These are phyloP conservation scores for Stagonosporopsis tanaceti DNA, from an alignment of 2,329 filamentous ascomycete species.

Conservation along the genomic window DNA sequence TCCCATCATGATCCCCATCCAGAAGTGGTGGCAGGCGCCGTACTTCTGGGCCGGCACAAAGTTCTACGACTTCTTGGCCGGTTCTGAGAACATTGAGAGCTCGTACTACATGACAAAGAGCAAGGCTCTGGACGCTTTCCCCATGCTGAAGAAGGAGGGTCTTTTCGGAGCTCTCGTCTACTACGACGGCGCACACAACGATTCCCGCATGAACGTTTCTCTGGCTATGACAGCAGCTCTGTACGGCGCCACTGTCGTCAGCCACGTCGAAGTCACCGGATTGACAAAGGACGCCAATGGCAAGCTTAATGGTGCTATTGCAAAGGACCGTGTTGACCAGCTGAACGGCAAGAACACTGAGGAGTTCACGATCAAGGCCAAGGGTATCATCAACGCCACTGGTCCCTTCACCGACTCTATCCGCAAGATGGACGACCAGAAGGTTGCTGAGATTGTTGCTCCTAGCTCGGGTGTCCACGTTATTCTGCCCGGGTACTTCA, in stretches of 20 bases:
- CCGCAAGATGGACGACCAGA: conserved; percentile 81
- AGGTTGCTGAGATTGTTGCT: conserved; percentile 78
- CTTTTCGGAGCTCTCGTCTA: conserved; percentile 85
- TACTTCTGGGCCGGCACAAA: conserved; percentile 83
- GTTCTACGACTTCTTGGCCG: conserved; percentile 84
- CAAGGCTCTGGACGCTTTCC: conserved; percentile 86
- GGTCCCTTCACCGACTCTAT: conserved; percentile 88
- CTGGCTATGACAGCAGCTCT: conserved; percentile 88
- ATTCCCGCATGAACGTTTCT: conserved; percentile 91
- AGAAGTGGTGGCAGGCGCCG: conserved; percentile 84
- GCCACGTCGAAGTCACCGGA: conserved; percentile 81
- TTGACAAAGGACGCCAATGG: conserved; percentile 78
- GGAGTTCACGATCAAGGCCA: conserved; percentile 76
- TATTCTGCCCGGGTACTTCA: conserved; percentile 86
- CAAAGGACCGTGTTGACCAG: conserved; percentile 74
- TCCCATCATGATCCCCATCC: conserved; percentile 82
- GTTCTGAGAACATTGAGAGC: conserved; percentile 85
- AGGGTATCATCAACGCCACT: conserved; percentile 86
- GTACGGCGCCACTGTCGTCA: conserved; percentile 82
- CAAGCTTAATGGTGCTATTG: conserved; percentile 74
- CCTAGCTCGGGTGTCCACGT: conserved; percentile 87
- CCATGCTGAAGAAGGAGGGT: conserved; percentile 83
- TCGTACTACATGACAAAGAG: conserved; percentile 88
- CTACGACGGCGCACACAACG: conserved; percentile 91
- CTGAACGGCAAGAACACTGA: conserved; percentile 68